A percentile compares a stretch with the other conserved stretches of the same genome.
phyloP scores from a whole-genome alignment of 139 green algal genomes.

The Deuterostichococcus epilithicus region DNA sequence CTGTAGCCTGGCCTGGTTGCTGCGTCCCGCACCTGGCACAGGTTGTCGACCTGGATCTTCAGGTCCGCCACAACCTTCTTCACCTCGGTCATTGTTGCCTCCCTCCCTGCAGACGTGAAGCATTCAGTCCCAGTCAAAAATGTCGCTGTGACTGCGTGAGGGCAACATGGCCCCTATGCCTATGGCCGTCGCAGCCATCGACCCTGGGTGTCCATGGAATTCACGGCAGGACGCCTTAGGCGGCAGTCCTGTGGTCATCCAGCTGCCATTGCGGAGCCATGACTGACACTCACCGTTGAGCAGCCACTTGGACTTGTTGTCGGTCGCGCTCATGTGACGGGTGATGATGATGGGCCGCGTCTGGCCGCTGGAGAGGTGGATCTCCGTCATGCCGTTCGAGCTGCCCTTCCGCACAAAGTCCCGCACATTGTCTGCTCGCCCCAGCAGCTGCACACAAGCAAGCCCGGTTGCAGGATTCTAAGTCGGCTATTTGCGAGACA shows the following conservation, averaged over 20 bases:
- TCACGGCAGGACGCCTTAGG: no score
- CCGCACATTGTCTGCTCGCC: conserved; percentile 67
- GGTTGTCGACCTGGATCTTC: conserved; percentile 96
- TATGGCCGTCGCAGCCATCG: no score
- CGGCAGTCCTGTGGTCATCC: no score
- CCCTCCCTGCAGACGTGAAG: conserved; percentile 26
- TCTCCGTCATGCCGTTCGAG: conserved; percentile 50
- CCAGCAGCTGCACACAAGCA: conserved; percentile 67
- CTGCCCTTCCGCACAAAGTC: conserved; percentile 75
- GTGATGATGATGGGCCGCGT: conserved; percentile 28
- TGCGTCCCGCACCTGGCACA: conserved; percentile 83
- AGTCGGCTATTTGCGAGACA: neutral
- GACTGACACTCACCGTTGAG: conserved; percentile 45
- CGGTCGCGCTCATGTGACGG: conserved; percentile 21
- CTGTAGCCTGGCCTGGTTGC: no score
- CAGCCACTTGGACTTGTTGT: conserved; percentile 56
- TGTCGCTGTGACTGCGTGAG: neutral
- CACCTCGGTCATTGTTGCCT: conserved; percentile 47
- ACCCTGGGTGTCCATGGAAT: no score
- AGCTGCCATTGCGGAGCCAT: no score
- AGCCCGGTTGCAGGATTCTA: neutral
- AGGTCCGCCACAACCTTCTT: conserved; percentile 52
- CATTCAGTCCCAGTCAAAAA: no score
- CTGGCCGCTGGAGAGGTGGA: conserved; percentile 63
- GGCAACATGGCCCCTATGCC: neutral